Evolutionary conservation across 805 yeast species (phyloP).

Genomic region (Saccharomyces kudriavzevii): DNA sequence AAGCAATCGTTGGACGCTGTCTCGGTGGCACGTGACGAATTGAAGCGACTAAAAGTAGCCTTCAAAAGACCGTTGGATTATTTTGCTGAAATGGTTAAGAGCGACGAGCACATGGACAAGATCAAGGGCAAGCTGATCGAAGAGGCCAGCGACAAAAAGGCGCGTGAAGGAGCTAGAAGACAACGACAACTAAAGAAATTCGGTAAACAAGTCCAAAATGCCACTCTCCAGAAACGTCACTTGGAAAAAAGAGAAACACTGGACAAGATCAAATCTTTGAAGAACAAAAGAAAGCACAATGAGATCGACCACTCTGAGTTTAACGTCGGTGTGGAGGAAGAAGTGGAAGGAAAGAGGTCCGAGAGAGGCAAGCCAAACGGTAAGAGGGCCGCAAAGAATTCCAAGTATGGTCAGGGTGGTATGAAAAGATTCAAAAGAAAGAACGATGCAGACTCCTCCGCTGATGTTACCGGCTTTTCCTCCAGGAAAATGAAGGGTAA

Average conservation of each 20-base stretch:
- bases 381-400: conserved; percentile 62
- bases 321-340: conserved; percentile 87
- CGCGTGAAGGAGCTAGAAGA: conserved; percentile 85
- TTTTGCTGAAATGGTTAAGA: conserved; percentile 97
- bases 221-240: conserved; percentile 86
- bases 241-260: conserved; percentile 85
- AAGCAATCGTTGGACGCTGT: conserved; percentile 89
- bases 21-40: conserved; percentile 54
- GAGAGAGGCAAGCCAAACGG: conserved; percentile 40
- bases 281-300: conserved; percentile 74
- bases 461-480: conserved; percentile 55
- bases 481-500: conserved; percentile 45
- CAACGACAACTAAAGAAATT: conserved; percentile 93
- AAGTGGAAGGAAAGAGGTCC: conserved; percentile 37
- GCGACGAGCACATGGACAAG: conserved; percentile 96
- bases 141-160: conserved; percentile 79
- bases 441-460: conserved; percentile 65
- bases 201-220: conserved; percentile 94
- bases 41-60: conserved; percentile 67
- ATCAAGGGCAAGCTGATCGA: conserved; percentile 70
- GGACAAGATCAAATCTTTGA: conserved; percentile 83
- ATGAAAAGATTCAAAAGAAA: conserved; percentile 63
- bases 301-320: conserved; percentile 53
- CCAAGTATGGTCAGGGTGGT: conserved; percentile 74
- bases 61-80: conserved; percentile 91